A percentile compares a stretch with the other conserved stretches of the same genome.
phyloP scores from a whole-genome alignment of 2,329 filamentous ascomycete genomes.

The Chaetoscypha palmicola region DNA sequence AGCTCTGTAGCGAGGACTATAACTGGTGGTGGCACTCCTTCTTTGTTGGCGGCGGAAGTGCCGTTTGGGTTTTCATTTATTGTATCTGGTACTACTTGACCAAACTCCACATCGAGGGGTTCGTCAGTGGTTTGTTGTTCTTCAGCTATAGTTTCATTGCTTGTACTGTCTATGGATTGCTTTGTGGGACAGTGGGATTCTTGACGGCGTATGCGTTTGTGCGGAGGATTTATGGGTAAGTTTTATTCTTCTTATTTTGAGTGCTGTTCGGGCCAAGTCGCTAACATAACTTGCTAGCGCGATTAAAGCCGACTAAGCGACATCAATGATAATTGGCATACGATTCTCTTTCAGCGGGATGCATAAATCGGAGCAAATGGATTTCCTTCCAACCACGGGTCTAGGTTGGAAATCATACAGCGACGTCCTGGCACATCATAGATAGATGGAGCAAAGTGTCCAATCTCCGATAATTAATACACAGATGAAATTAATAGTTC shows the following conservation, averaged over 20 bases:
- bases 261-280: not conserved
- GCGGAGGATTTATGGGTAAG: slow-evolving; percentile 72
- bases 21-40: slow-evolving; percentile 94
- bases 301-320: slow-evolving; percentile 3
- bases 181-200: slow-evolving; percentile 80
- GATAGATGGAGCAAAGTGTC: not conserved
- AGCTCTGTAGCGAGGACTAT: slow-evolving; percentile 79
- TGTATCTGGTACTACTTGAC: slow-evolving; percentile 78
- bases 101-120: slow-evolving; percentile 73
- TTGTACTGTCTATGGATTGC: slow-evolving; percentile 71
- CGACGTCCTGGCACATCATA: not conserved
- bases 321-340: not conserved
- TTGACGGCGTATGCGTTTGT: slow-evolving; percentile 79
- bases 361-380: not conserved
- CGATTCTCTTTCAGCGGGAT: not conserved
- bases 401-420: not conserved
- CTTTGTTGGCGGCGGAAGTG: slow-evolving; percentile 66
- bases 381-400: not conserved
- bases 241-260: slow-evolving; percentile 15
- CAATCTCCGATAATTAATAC: not conserved
- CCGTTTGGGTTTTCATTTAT: slow-evolving; percentile 77
- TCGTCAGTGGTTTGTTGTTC: slow-evolving; percentile 73
- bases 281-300: not conserved
- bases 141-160: slow-evolving; percentile 80
- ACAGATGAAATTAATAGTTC: no score